These are phyloP conservation scores for Xerocomellus dryophilus DNA, from an alignment of 768 basidiomycete genomes.

Conservation along the genomic window DNA sequence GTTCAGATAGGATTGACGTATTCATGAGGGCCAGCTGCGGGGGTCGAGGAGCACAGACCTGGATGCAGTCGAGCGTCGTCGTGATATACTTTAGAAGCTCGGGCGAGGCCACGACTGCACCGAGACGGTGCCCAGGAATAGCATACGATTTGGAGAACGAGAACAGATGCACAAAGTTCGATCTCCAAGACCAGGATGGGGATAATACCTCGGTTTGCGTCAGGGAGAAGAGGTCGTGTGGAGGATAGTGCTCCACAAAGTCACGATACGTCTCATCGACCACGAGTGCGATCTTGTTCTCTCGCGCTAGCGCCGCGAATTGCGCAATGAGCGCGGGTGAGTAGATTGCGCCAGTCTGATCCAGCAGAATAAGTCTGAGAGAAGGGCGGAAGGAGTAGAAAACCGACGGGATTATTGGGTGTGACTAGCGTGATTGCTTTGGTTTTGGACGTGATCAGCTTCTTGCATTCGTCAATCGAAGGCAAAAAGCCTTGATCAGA, in stretches of 20 bases:
- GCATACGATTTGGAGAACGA: constrained; percentile 81
- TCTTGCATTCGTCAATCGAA: constrained; percentile 45
- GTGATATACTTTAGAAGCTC: constrained; percentile 45
- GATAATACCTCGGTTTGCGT: neutral
- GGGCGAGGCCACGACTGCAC: constrained; percentile 63
- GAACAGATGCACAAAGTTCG: constrained; percentile 63
- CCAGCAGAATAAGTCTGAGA: neutral
- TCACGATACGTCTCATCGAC: constrained; percentile 91
- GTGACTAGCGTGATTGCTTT: constrained; percentile 72
- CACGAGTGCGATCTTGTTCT: constrained; percentile 59
- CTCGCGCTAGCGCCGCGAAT: constrained; percentile 58
- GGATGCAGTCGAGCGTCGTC: constrained; percentile 73
- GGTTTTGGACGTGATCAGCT: constrained; percentile 55
- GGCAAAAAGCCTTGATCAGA: constrained; percentile 59
- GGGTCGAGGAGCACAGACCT: constrained; percentile 75
- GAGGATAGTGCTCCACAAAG: constrained; percentile 53
- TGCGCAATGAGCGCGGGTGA: constrained; percentile 50
- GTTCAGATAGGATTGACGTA: constrained; percentile 45
- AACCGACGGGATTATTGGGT: constrained; percentile 69
- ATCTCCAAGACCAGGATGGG: constrained; percentile 49
- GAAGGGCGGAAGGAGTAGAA: too few species aligned
- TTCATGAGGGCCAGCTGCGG: constrained; percentile 64
- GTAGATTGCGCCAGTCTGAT: constrained; percentile 69
- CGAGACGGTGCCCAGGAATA: constrained; percentile 81
- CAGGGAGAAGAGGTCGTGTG: constrained; percentile 54